Base-by-base conservation (phyloP, 352 stramenopile species). In the Phytophthora brassicae region DNA sequence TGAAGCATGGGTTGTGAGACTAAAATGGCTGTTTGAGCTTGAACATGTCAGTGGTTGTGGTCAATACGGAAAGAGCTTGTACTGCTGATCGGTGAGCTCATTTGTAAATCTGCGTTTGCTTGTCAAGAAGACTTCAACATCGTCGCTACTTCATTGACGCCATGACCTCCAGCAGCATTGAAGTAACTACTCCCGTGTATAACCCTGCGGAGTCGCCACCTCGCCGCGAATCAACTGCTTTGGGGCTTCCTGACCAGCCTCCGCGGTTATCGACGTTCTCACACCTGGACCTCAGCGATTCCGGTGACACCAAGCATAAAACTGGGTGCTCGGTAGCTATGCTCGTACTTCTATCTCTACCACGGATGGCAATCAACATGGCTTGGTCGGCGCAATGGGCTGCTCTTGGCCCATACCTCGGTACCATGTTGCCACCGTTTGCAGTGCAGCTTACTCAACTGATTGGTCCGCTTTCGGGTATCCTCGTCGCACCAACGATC, bases 301-400 rank as follows among this genome's bases (percentile, higher is more conserved):
- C 49, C 22, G 48, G 66, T 4, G 63, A 71, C 16, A 53, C 51
- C 35, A 64, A 69, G 19, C 56, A 62, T 44, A 64, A 52, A 4
- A 43, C n/a, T 44, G 63, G 77, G 0, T 88, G 78, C 60, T 92
- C 83, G 1, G 57, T 92, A 8, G 51, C 66, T 1, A 89, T 89
- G 77, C 68, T 92, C 3, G 67, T 92, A 49, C 60, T 91, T 14
- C 70, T 91, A 3, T 86, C 81, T 16, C 49, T 90, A 16, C 81
- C 84, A 0, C 70, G 81, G 8, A 89, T 93, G 79, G 81, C 84
- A 9, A 88, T 74, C 38, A 90, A 90, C 56, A 90, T 91, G 80
- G 80, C 77, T 8, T 93, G 81, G 84, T 85, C 80, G 1, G 81
- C 84, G 35, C 81, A 93, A 45, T 91, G 84, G 84, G 80, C 81